These are phyloP conservation scores for Diplodia mutila DNA, from an alignment of 2,329 filamentous ascomycete genomes.

Conservation along the genomic window DNA sequence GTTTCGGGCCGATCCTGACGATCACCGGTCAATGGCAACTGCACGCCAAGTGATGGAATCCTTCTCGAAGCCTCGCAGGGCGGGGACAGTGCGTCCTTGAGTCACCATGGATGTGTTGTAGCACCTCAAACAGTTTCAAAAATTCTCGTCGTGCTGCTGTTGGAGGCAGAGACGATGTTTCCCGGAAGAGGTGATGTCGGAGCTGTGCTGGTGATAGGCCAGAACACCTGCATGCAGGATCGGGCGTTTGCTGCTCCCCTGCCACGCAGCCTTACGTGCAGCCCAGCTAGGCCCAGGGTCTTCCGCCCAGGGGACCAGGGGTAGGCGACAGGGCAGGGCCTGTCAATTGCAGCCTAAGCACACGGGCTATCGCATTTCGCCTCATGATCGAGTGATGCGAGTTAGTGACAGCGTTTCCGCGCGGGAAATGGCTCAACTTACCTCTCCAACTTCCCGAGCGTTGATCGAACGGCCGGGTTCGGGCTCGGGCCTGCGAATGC, in stretches of 20 bases:
- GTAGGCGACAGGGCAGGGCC: slow-evolving; percentile 3
- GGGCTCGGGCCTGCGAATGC: not conserved
- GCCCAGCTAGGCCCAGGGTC: not conserved
- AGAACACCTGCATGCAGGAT: slow-evolving; percentile 18
- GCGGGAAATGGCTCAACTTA: not conserved
- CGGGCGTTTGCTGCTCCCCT: not conserved
- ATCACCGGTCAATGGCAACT: slow-evolving; percentile 18
- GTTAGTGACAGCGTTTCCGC: not conserved
- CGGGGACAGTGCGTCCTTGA: not conserved
- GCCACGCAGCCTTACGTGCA: slow-evolving; percentile 19
- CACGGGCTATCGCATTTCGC: slow-evolving; percentile 4
- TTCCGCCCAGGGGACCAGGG: slow-evolving; percentile 6
- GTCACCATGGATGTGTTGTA: not conserved
- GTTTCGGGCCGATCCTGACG: slow-evolving; percentile 21
- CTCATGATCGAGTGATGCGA: not conserved
- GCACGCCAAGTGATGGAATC: slow-evolving; percentile 13
- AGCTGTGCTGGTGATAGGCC: not conserved
- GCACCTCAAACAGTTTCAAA: not conserved
- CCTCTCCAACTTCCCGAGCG: not conserved
- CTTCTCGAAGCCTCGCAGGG: slow-evolving; percentile 3
- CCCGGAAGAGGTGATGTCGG: slow-evolving; percentile 7
- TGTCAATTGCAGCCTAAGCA: not conserved
- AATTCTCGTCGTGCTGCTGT: not conserved
- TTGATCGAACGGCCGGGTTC: not conserved
- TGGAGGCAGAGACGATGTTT: not conserved